A percentile compares a stretch with the other conserved stretches of the same genome.
Evolutionary conservation across 2,329 filamentous ascomycete species (phyloP).

Genomic region (Arthroderma sp.): DNA sequence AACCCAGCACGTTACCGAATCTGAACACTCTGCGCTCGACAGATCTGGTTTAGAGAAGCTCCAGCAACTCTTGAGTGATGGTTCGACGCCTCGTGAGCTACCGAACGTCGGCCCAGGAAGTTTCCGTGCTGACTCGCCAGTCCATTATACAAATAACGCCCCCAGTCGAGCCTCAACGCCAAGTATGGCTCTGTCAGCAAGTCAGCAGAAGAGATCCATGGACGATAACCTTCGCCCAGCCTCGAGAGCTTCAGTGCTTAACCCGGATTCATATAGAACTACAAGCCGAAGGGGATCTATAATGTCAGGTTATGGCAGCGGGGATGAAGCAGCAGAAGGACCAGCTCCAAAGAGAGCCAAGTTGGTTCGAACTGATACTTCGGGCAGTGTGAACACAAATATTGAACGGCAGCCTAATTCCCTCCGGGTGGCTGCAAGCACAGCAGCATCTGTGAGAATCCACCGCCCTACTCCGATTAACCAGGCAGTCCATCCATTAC

Average conservation of each 20-base stretch:
- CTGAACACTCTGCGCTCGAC: constrained; percentile 26
- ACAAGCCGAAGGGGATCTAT: constrained; percentile 28
- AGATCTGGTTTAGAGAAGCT: constrained; percentile 35
- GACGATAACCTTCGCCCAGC: constrained; percentile 46
- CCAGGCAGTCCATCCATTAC: constrained; percentile 24
- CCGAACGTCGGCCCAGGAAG: constrained; percentile 22
- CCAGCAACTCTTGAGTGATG: constrained; percentile 35
- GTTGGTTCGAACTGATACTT: constrained; percentile 58
- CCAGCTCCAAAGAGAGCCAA: constrained; percentile 67
- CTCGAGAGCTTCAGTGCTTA: constrained; percentile 46
- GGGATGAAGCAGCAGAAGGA: constrained; percentile 51
- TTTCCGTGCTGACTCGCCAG: constrained; percentile 28
- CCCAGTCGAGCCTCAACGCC: constrained; percentile 31
- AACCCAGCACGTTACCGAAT: constrained; percentile 18
- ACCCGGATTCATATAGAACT: constrained; percentile 22
- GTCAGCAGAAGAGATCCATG: constrained; percentile 19
- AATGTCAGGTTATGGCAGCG: constrained; percentile 55
- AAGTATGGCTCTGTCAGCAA: constrained; percentile 18
- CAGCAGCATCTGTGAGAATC: constrained; percentile 71
- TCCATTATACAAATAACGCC: constrained; percentile 26
- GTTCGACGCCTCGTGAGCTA: constrained; percentile 33
- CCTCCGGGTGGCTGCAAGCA: constrained; percentile 79
- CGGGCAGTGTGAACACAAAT: constrained; percentile 52
- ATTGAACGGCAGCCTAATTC: constrained; percentile 66
- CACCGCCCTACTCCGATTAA: constrained; percentile 57